Evolutionary conservation across 495 filamentous ascomycete species (phyloP).

Genomic region (Coniosporium apollinis): DNA sequence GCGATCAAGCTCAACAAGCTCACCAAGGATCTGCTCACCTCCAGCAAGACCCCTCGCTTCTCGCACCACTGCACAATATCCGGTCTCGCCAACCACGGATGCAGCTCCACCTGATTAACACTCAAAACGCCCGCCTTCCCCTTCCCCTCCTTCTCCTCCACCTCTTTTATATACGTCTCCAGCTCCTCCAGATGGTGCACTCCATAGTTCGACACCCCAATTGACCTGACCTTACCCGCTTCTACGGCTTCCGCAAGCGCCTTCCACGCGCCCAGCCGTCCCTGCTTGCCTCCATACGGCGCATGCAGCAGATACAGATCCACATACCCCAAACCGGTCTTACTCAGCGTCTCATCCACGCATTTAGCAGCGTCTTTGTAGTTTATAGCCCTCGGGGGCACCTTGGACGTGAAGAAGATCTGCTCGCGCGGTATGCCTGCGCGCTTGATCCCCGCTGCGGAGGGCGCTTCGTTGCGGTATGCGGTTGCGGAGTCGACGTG

Average conservation of each 20-base stretch:
- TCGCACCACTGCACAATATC: slow-evolving; percentile 66
- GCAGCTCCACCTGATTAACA: slow-evolving; percentile 79
- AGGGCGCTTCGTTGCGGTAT: slow-evolving; percentile 55
- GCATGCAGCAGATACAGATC: slow-evolving; percentile 46
- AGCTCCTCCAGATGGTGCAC: slow-evolving; percentile 55
- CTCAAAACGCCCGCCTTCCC: slow-evolving; percentile 60
- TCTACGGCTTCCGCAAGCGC: slow-evolving; percentile 45
- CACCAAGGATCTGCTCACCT: slow-evolving; percentile 19
- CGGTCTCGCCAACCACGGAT: slow-evolving; percentile 66
- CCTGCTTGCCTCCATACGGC: slow-evolving; percentile 40
- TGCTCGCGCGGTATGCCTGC: slow-evolving; percentile 41
- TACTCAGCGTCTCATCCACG: slow-evolving; percentile 33
- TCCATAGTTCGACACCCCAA: slow-evolving; percentile 53
- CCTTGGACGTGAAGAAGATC: slow-evolving; percentile 61
- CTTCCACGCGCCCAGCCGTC: slow-evolving; percentile 44
- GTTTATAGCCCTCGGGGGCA: slow-evolving; percentile 28
- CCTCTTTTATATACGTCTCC: slow-evolving; percentile 53
- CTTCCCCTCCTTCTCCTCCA: slow-evolving; percentile 39
- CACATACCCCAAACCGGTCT: slow-evolving; percentile 41
- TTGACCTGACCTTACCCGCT: slow-evolving; percentile 43
- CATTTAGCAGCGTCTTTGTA: slow-evolving; percentile 35
- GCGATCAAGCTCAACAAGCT: neutral
- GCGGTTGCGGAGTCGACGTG: slow-evolving; percentile 54
- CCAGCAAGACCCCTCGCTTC: slow-evolving; percentile 47
- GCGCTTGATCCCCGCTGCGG: slow-evolving; percentile 41